Conservation (phyloP, 2,329 filamentous ascomycete species). For the Colletotrichum sp. region DNA sequence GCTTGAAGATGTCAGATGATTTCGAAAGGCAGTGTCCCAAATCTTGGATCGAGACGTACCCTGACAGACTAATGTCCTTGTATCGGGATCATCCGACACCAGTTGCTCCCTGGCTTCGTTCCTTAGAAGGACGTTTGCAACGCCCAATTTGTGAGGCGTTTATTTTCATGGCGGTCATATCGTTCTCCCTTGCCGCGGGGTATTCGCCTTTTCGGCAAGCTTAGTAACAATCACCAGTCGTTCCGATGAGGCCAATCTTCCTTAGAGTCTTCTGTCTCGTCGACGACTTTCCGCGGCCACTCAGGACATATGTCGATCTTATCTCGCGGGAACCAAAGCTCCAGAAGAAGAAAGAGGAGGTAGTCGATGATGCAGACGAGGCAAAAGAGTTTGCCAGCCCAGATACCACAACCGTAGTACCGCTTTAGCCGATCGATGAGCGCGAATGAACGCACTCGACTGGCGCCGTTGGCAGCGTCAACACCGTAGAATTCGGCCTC, state of each 20-base stretch:
- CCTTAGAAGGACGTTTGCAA: not conserved
- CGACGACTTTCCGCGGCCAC: constrained; percentile 80
- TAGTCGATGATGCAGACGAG: constrained; percentile 95
- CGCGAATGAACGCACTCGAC: constrained; percentile 82
- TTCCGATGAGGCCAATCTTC: constrained; percentile 1
- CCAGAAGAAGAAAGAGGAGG: constrained; percentile 84
- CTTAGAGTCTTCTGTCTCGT: constrained; percentile 26
- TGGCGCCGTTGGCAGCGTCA: constrained; percentile 72
- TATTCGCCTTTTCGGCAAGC: not conserved
- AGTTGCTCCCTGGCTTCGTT: not conserved
- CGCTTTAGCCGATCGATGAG: constrained; percentile 94
- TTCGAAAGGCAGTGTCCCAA: not conserved
- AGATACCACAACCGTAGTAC: constrained; percentile 97
- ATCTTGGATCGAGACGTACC: not conserved
- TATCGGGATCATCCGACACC: not conserved
- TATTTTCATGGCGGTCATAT: not conserved
- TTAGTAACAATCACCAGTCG: not conserved
- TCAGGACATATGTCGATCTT: constrained; percentile 88
- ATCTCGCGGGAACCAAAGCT: constrained; percentile 84
- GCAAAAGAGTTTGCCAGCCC: constrained; percentile 97
- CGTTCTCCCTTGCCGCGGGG: not conserved
- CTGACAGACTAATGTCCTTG: not conserved
- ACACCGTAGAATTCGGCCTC: constrained; percentile 90
- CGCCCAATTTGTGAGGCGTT: not conserved
- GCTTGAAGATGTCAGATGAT: not conserved